phyloP scores from a whole-genome alignment of 2,329 filamentous ascomycete genomes.

The Pseudodiploospora longispora region DNA sequence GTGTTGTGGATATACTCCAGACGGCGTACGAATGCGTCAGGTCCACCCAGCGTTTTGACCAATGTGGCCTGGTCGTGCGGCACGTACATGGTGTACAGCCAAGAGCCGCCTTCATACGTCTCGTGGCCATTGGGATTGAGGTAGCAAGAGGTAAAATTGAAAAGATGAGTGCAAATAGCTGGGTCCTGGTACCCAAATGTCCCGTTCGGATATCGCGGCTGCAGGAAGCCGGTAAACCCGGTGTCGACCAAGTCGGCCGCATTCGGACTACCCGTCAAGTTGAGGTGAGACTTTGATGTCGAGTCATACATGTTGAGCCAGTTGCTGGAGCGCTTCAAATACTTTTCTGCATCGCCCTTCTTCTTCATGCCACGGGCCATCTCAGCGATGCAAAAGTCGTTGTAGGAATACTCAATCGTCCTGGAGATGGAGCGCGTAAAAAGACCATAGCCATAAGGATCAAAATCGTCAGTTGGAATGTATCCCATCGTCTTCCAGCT shows the following conservation, averaged over 20 bases:
- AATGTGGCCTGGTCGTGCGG: conserved; percentile 41
- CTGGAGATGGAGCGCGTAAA: conserved; percentile 63
- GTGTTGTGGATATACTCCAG: conserved; percentile 58
- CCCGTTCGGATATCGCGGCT: conserved; percentile 57
- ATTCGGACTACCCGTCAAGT: conserved; percentile 32
- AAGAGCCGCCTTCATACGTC: conserved; percentile 63
- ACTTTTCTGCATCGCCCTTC: conserved; percentile 46
- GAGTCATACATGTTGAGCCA: conserved; percentile 61
- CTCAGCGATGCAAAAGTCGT: conserved; percentile 63
- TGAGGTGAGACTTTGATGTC: conserved; percentile 18
- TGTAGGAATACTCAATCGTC: conserved; percentile 72
- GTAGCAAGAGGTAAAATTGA: conserved; percentile 36
- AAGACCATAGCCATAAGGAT: conserved; percentile 54
- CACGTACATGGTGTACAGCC: conserved; percentile 61
- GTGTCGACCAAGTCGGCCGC: conserved; percentile 39
- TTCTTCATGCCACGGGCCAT: conserved; percentile 53
- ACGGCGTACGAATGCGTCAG: conserved; percentile 46
- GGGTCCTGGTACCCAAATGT: conserved; percentile 63
- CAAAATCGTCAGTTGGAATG: conserved; percentile 62
- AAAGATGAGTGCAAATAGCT: conserved; percentile 24
- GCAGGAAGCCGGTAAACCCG: conserved; percentile 52
- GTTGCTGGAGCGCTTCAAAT: conserved; percentile 52
- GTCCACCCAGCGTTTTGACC: conserved; percentile 49
- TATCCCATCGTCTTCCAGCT: conserved; percentile 67
- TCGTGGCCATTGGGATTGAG: conserved; percentile 18